Percentiles rank a stretch among this genome's conserved stretches.
Evolutionary conservation across 2,329 filamentous ascomycete species (phyloP).

Genomic region (Immersiporthe knoxdaviesiana): DNA sequence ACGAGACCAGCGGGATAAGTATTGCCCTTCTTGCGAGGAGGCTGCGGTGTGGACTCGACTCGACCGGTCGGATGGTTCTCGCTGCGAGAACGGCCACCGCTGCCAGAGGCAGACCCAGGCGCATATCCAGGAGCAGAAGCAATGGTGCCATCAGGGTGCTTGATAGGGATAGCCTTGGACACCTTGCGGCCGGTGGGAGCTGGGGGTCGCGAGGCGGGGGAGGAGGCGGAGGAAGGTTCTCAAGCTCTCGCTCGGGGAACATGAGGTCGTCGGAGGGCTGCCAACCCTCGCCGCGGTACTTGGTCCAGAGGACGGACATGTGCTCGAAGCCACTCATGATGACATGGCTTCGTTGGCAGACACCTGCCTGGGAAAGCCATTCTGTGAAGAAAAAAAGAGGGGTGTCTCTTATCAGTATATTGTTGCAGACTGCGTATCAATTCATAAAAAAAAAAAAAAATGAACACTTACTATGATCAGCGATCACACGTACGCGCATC

Average conservation of each 20-base stretch:
- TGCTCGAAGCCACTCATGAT: conserved; percentile 24
- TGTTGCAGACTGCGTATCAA: not conserved
- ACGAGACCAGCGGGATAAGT: not conserved
- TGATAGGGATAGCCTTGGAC: conserved; percentile 24
- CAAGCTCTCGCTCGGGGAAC: not conserved
- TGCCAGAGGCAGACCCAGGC: not conserved
- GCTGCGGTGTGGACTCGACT: conserved; percentile 4
- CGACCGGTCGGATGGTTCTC: not conserved
- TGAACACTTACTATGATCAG: conserved; percentile 27
- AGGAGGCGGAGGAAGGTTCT: not conserved
- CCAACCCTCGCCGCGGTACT: conserved; percentile 17
- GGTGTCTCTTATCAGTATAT: not conserved
- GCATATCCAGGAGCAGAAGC: not conserved
- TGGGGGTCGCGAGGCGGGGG: not conserved
- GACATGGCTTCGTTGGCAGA: conserved; percentile 6
- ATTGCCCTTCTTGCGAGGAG: not conserved
- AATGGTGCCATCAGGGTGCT: conserved; percentile 5
- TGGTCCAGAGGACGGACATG: conserved; percentile 15
- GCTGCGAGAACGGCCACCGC: not conserved
- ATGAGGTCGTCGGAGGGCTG: conserved; percentile 17
- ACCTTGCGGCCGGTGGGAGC: conserved; percentile 7
- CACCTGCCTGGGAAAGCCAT: conserved; percentile 19
- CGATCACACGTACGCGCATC: conserved; percentile 14
- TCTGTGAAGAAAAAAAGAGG: not conserved
- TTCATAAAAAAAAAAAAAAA: not conserved